Evolutionary conservation across 306 rosid species (phyloP).

Genomic region (Senna siamea): DNA sequence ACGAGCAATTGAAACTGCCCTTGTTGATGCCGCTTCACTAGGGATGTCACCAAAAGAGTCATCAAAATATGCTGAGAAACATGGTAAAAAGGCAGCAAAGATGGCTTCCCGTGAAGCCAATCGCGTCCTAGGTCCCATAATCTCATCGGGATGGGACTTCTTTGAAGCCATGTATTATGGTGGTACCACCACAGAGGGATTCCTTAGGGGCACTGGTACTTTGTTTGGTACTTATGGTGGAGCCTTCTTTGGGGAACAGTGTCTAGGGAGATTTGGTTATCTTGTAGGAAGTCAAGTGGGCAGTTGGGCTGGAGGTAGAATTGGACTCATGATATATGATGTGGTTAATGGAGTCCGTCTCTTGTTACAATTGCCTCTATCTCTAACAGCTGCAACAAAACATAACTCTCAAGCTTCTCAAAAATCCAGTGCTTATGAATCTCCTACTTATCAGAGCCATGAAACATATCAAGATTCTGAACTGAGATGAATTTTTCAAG

Average conservation of each 20-base stretch:
- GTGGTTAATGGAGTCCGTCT: slow-evolving; percentile 72
- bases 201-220: slow-evolving; percentile 78
- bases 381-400: too few species aligned
- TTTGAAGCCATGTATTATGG: slow-evolving; percentile 87
- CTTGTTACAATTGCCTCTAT: slow-evolving; percentile 32
- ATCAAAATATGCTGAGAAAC: slow-evolving; percentile 66
- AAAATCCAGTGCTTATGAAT: too few species aligned
- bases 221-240: slow-evolving; percentile 76
- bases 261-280: slow-evolving; percentile 84
- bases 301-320: slow-evolving; percentile 89
- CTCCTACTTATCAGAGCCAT: slow-evolving; percentile 41
- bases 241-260: slow-evolving; percentile 74
- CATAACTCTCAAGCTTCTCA: slow-evolving; percentile 6
- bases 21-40: slow-evolving; percentile 62
- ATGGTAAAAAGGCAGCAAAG: slow-evolving; percentile 77
- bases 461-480: slow-evolving; percentile 51
- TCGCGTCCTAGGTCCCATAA: slow-evolving; percentile 76
- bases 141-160: slow-evolving; percentile 95
- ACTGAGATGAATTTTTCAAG: slow-evolving; percentile 45
- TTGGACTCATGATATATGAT: slow-evolving; percentile 83
- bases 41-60: slow-evolving; percentile 62
- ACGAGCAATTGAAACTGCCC: slow-evolving; percentile 59
- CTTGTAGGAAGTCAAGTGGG: slow-evolving; percentile 91
- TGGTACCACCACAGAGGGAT: slow-evolving; percentile 70
- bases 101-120: slow-evolving; percentile 71